Percentiles rank a stretch among this genome's conserved stretches.
phyloP scores from a whole-genome alignment of 352 stramenopile genomes.

The Globisporangium viniferum region DNA sequence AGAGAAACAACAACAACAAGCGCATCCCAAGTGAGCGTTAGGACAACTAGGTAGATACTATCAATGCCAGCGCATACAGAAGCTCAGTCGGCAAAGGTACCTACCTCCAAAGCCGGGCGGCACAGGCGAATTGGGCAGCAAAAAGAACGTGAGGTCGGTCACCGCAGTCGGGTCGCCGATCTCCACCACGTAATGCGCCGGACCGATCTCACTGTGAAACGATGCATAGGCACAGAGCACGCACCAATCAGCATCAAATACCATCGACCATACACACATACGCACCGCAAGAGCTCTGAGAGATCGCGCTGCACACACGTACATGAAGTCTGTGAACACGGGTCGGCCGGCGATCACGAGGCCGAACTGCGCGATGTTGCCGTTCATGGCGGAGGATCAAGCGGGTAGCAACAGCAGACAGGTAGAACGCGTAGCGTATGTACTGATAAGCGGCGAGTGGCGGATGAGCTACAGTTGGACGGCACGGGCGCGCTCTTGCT shows the following conservation, averaged over 20 bases:
- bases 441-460: neutral
- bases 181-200: slow-evolving; percentile 59
- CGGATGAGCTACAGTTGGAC: neutral
- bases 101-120: slow-evolving; percentile 3
- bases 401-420: neutral
- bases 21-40: neutral
- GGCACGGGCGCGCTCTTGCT: neutral
- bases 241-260: neutral
- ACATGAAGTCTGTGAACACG: neutral
- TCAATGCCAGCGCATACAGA: neutral
- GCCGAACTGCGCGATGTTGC: neutral
- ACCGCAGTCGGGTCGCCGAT: slow-evolving; percentile 55
- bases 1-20: neutral
- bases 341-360: neutral
- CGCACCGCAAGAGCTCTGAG: neutral
- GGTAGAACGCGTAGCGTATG: neutral
- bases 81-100: neutral
- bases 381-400: neutral
- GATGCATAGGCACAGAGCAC: neutral
- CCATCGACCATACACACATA: neutral
- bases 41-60: neutral
- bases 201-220: slow-evolving; percentile 44
- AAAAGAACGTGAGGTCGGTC: slow-evolving; percentile 74
- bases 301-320: neutral
- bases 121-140: slow-evolving; percentile 58